A percentile compares a stretch with the other conserved stretches of the same genome.
phyloP scores from a whole-genome alignment of 129 eudicot species.

The Saussurea involucrata region DNA sequence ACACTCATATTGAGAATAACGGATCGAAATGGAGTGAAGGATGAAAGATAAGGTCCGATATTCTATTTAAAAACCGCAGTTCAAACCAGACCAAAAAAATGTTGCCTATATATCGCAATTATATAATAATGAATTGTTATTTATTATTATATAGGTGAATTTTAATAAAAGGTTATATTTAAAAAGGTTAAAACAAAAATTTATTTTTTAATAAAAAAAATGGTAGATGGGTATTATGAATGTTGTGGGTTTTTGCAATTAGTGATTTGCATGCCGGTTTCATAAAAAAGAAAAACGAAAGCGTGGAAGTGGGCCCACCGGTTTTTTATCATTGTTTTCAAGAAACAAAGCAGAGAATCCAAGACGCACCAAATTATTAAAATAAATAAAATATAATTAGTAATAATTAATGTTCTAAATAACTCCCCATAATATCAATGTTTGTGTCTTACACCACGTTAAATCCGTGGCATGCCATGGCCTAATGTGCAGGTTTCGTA shows the following conservation, averaged over 20 bases:
- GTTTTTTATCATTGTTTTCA: conserved; percentile 23
- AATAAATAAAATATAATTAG: not conserved
- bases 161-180: not conserved
- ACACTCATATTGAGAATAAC: not conserved
- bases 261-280: conserved; percentile 30
- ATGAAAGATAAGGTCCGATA: too few species aligned
- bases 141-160: too few species aligned
- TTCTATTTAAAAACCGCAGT: too few species aligned
- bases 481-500: too few species aligned
- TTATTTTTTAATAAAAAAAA: not conserved
- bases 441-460: too few species aligned
- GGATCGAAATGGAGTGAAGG: not conserved
- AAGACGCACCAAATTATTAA: not conserved
- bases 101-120: too few species aligned
- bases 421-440: too few species aligned
- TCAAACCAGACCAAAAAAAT: too few species aligned
- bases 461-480: too few species aligned
- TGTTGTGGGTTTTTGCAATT: conserved; percentile 16
- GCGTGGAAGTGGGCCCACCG: conserved; percentile 12
- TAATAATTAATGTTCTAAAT: too few species aligned
- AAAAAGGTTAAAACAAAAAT: not conserved
- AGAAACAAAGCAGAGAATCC: conserved; percentile 27
- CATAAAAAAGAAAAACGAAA: conserved; percentile 11
- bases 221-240: conserved; percentile 11
- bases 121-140: too few species aligned